Evolutionary conservation across 2,329 filamentous ascomycete genomes (phyloP), one percentile per base, ranked within the genome.

Genomic region (Dryadomyces quercus-mongolicae): DNA sequence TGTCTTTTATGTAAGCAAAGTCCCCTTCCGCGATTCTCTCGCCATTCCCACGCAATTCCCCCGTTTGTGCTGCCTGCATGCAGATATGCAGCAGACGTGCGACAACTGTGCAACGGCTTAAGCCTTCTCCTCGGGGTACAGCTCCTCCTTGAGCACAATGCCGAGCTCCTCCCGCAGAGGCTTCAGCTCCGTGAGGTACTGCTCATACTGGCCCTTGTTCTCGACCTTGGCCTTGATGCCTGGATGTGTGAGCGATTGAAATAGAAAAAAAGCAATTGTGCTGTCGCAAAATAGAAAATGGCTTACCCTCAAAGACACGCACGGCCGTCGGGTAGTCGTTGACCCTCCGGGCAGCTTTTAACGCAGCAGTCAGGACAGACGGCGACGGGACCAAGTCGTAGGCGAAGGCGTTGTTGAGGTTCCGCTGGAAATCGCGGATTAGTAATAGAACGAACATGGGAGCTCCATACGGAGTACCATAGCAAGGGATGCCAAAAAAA

Each of bases 181-280:
- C 79, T 95, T 89, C 63, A 98, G 88, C 77, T 95, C 88, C 68
- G 88, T 80, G 58, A 98, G 84, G 75, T 95, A 96, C 77, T 95
- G 86, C 68, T 96, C 81, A 77, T 98, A 98, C 78, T 98, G 93
- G 67, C 82, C 82, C 74, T 89, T 86, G 83, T 95, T 98, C 82
- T 98, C 93, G 64, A 97, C 93, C 84, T 98, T 98, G 74, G 90
- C 88, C 78, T 95, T 96, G 81, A 98, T 86, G 68, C 92, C 91
- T 95, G 60, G 60, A 38, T 7, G 34, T 20, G 46, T 36, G 21
- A 46, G 31, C 20, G 25, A 16, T 12, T 25, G 25, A 6, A n/a
- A 38, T 7, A 36, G 9, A 13, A 40, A 42, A 53, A 22, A 49
- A 38, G 31, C 16, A 12, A 22, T 7, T 22, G 38, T 25, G 9